phyloP scores from a whole-genome alignment of 768 basidiomycete species.

The Candolleomyces efflorescens region DNA sequence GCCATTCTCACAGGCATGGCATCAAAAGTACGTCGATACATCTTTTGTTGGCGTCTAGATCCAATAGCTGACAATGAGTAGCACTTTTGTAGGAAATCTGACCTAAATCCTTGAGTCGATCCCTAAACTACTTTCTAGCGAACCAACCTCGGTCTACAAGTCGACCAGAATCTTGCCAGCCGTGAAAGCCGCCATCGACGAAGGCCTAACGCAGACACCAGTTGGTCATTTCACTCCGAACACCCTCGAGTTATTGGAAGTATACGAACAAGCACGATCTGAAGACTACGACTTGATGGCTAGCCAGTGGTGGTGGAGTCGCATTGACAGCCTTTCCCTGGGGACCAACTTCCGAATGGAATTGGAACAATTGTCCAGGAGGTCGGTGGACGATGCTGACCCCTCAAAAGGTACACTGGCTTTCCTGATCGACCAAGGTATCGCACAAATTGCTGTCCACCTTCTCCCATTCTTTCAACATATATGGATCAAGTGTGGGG shows the following conservation, averaged over 20 bases:
- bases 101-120: not conserved
- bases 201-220: constrained; percentile 30
- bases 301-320: constrained; percentile 59
- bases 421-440: constrained; percentile 65
- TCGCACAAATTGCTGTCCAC: constrained; percentile 76
- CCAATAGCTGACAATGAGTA: not conserved
- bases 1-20: constrained; percentile 40
- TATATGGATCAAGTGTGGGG: constrained; percentile 83
- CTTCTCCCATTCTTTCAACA: constrained; percentile 83
- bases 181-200: constrained; percentile 34
- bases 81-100: constrained; percentile 61
- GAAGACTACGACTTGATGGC: constrained; percentile 47
- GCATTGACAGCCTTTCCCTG: constrained; percentile 61
- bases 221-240: constrained; percentile 84
- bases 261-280: constrained; percentile 48
- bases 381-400: constrained; percentile 35
- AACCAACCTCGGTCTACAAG: constrained; percentile 91
- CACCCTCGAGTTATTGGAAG: constrained; percentile 63
- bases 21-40: constrained; percentile 47
- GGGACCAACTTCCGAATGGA: constrained; percentile 62
- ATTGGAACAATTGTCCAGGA: constrained; percentile 55
- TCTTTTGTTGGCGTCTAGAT: not conserved
- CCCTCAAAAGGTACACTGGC: constrained; percentile 41
- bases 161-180: constrained; percentile 67
- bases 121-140: constrained; percentile 41